Conservation (phyloP, 495 filamentous ascomycete genomes). For the Hyaloscypha variabilis region DNA sequence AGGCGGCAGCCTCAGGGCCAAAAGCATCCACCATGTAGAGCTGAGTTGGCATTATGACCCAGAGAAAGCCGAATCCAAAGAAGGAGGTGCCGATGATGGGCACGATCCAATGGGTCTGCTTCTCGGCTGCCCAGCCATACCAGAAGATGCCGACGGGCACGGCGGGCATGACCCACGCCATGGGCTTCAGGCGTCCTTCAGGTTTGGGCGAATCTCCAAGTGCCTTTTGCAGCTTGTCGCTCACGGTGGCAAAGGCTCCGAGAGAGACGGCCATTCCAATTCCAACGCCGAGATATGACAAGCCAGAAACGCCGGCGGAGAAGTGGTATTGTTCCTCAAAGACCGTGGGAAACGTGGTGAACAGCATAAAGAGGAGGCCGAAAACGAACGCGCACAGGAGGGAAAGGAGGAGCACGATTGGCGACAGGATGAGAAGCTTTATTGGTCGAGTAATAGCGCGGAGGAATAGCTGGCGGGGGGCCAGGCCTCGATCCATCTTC, state of each 20-base stretch:
- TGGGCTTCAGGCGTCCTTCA: conserved; percentile 71
- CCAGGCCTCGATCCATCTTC: conserved; percentile 50
- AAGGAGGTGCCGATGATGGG: conserved; percentile 70
- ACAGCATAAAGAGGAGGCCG: conserved; percentile 69
- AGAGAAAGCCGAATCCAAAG: conserved; percentile 61
- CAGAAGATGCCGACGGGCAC: conserved; percentile 67
- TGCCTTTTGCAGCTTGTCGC: conserved; percentile 24
- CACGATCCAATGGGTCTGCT: conserved; percentile 67
- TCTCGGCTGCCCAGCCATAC: conserved; percentile 73
- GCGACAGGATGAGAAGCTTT: conserved; percentile 58
- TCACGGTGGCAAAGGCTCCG: conserved; percentile 6
- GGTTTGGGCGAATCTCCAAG: conserved; percentile 38
- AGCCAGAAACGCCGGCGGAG: conserved; percentile 62
- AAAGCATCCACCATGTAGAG: conserved; percentile 63
- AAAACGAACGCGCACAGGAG: conserved; percentile 64
- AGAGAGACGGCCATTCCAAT: conserved; percentile 56
- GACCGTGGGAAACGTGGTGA: conserved; percentile 66
- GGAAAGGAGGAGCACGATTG: conserved; percentile 60
- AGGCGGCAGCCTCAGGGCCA: conserved; percentile 59
- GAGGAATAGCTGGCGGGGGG: conserved; percentile 47
- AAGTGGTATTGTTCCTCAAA: conserved; percentile 65
- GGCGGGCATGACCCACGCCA: conserved; percentile 59
- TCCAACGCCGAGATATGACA: conserved; percentile 68
- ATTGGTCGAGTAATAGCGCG: conserved; percentile 57
- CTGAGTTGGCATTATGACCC: conserved; percentile 47